phyloP scores from a whole-genome alignment of 768 basidiomycete species.

The Agaricus blazei region DNA sequence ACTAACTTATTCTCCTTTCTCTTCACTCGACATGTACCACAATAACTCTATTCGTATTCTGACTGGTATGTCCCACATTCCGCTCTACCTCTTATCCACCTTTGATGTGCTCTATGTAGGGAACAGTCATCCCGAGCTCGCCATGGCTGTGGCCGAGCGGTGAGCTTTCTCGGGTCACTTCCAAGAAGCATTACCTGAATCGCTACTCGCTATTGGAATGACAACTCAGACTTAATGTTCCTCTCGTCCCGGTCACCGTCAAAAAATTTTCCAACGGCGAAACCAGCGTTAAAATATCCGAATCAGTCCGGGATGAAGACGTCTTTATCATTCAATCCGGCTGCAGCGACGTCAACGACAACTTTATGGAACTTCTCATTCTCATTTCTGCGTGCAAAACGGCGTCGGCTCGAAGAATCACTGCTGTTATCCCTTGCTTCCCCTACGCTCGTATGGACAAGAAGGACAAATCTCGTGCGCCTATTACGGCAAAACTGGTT shows the following conservation, averaged over 20 bases:
- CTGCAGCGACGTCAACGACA: constrained; percentile 87
- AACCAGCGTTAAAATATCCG: constrained; percentile 90
- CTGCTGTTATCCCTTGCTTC: constrained; percentile 97
- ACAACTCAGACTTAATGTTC: constrained; percentile 74
- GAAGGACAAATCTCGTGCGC: constrained; percentile 93
- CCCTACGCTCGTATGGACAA: constrained; percentile 97
- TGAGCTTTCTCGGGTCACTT: constrained; percentile 62
- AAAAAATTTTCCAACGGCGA: constrained; percentile 94
- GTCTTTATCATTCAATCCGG: constrained; percentile 98
- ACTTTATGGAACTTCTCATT: constrained; percentile 97
- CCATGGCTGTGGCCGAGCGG: constrained; percentile 93
- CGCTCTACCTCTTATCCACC: constrained; percentile 1
- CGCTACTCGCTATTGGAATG: constrained; percentile 30
- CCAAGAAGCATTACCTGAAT: constrained; percentile 17
- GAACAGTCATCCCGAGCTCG: constrained; percentile 97
- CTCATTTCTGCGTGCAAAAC: constrained; percentile 98
- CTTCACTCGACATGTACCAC: constrained; percentile 54
- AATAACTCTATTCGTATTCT: constrained; percentile 76
- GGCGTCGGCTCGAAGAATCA: constrained; percentile 91
- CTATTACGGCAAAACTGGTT: constrained; percentile 97
- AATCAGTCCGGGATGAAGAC: constrained; percentile 96
- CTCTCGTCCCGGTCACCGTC: constrained; percentile 80
- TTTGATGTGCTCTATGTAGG: constrained; percentile 44
- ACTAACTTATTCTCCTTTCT: constrained; percentile 25
- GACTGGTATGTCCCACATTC: constrained; percentile 47